phyloP scores from a whole-genome alignment of 1,139 yeast species.

The Candida buenavistaensis region DNA sequence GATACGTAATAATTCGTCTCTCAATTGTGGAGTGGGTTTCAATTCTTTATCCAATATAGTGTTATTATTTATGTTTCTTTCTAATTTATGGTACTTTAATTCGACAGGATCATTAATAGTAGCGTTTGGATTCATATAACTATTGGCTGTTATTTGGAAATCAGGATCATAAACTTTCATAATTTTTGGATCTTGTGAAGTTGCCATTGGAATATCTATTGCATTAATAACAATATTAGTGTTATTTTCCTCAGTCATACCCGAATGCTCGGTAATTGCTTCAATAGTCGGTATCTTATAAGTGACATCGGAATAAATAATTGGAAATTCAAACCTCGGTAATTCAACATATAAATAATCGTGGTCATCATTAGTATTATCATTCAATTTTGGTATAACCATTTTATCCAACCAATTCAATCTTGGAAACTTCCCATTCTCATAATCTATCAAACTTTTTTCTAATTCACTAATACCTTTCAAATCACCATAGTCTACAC shows the following conservation, averaged over 20 bases:
- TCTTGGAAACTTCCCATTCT: conserved; percentile 62
- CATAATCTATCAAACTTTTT: conserved; percentile 58
- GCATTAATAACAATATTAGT: conserved; percentile 35
- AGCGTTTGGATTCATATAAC: conserved; percentile 3
- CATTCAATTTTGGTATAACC: conserved; percentile 49
- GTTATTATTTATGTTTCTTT: conserved; percentile 73
- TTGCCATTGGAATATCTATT: conserved; percentile 32
- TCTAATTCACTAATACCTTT: conserved; percentile 44
- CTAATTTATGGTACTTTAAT: conserved; percentile 77
- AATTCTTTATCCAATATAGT: conserved; percentile 78
- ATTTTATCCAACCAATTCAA: conserved; percentile 78
- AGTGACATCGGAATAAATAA: conserved; percentile 68
- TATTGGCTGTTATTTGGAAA: conserved; percentile 21
- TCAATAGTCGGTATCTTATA: conserved; percentile 20
- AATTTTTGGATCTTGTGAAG: conserved; percentile 10
- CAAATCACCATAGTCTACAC: conserved; percentile 24
- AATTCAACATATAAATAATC: conserved; percentile 64
- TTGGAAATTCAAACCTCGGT: conserved; percentile 76
- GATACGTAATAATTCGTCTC: conserved; percentile 71
- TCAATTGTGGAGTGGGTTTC: conserved; percentile 82
- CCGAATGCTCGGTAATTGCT: conserved; percentile 10
- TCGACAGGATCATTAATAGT: conserved; percentile 72
- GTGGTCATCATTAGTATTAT: conserved; percentile 39
- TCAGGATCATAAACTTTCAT: conserved; percentile 42
- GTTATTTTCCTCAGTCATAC: conserved; percentile 13